These are phyloP conservation scores for Ilex paraguariensis DNA, from an alignment of 305 asterid species.

Conservation along the genomic window DNA sequence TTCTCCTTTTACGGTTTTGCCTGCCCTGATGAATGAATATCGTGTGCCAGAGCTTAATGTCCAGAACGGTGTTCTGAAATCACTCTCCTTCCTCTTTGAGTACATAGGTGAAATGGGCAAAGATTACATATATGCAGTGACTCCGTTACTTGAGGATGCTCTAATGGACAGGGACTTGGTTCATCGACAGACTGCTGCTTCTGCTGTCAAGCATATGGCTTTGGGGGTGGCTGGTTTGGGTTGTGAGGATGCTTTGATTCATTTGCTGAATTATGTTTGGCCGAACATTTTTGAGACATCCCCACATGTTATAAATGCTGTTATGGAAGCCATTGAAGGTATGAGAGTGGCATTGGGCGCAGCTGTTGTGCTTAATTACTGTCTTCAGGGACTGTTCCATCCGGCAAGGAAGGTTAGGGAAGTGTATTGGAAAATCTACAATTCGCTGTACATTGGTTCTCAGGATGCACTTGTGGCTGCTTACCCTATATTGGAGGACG, in stretches of 20 bases:
- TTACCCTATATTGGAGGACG: conserved; percentile 83
- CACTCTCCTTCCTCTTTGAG: conserved; percentile 85
- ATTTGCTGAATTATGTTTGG: conserved; percentile 85
- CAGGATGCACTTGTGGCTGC: conserved; percentile 95
- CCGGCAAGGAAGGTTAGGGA: conserved; percentile 97
- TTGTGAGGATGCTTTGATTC: conserved; percentile 92
- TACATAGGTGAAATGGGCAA: conserved; percentile 99
- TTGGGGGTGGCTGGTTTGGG: conserved; percentile 93
- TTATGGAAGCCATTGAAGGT: conserved; percentile 93
- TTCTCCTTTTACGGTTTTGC: conserved; percentile 87
- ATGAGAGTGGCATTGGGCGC: conserved; percentile 97
- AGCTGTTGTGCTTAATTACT: conserved; percentile 70
- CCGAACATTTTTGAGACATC: conserved; percentile 95
- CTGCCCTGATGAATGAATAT: conserved; percentile 91
- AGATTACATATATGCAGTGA: conserved; percentile 91
- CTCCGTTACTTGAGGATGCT: conserved; percentile 95
- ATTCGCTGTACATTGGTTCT: conserved; percentile 79
- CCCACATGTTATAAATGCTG: conserved; percentile 95
- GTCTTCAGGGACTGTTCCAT: conserved; percentile 97
- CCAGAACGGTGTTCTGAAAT: conserved; percentile 91
- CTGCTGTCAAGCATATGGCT: conserved; percentile 95
- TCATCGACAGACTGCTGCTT: conserved; percentile 93
- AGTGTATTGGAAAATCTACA: conserved; percentile 95
- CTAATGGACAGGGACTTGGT: conserved; percentile 92
- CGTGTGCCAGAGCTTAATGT: conserved; percentile 96